Evolutionary conservation across 1,139 yeast species (phyloP).

Genomic region (Scheffersomyces insectosa): DNA sequence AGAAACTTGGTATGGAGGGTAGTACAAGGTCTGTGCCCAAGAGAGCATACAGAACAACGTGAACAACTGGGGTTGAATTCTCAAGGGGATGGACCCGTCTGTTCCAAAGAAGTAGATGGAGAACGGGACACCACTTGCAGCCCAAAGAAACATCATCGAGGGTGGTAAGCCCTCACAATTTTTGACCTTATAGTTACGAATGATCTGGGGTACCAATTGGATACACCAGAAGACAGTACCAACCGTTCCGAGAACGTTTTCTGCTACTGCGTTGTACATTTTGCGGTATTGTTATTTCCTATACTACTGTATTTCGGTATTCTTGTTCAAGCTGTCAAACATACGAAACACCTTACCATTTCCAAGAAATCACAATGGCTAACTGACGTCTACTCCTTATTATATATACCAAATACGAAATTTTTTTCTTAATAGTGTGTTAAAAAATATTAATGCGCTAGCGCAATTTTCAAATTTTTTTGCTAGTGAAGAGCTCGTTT

Average conservation of each 20-base stretch:
- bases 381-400: too few species aligned
- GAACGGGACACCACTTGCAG: conserved; percentile 79
- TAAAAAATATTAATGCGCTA: too few species aligned
- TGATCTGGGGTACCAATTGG: conserved; percentile 83
- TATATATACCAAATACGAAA: too few species aligned
- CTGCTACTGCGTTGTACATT: conserved; percentile 40
- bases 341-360: too few species aligned
- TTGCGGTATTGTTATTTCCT: background rate
- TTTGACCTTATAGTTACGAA: conserved; percentile 69
- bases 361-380: too few species aligned
- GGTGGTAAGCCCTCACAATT: conserved; percentile 87
- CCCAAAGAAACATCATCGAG: conserved; percentile 82
- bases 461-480: too few species aligned
- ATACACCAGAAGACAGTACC: conserved; percentile 93
- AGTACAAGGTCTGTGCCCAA: conserved; percentile 74
- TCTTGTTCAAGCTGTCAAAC: too few species aligned
- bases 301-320: too few species aligned
- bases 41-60: conserved; percentile 67
- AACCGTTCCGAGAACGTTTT: conserved; percentile 81
- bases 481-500: too few species aligned
- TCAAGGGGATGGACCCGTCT: conserved; percentile 71
- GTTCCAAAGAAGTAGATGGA: conserved; percentile 76
- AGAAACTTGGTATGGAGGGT: conserved; percentile 64
- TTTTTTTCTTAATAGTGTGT: too few species aligned
- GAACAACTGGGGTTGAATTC: conserved; percentile 86